Evolutionary conservation across 225 moss, liverwort and hornwort genomes (phyloP).

Genomic region (Antitrichia curtipendula): DNA sequence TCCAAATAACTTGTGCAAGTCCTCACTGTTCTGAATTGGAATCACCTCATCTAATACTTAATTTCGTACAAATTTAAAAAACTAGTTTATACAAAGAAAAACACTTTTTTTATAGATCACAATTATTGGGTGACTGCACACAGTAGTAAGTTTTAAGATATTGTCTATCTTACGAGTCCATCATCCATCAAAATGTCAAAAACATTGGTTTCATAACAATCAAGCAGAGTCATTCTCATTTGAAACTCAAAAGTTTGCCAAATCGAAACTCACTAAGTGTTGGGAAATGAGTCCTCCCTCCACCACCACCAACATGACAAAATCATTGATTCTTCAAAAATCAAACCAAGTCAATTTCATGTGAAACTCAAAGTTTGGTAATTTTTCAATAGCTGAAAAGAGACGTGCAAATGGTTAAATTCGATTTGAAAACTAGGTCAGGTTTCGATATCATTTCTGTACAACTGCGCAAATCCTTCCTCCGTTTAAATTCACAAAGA

Average conservation of each 20-base stretch:
- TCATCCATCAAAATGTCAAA: background rate
- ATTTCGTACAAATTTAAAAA: background rate
- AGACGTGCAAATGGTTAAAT: background rate
- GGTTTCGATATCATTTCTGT: background rate
- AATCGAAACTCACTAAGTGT: too few relatives aligned
- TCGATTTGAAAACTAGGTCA: background rate
- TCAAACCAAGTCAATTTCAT: background rate
- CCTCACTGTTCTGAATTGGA: background rate
- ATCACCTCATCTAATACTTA: background rate
- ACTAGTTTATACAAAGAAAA: background rate
- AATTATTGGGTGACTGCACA: background rate
- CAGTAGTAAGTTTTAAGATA: background rate
- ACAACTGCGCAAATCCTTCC: too few relatives aligned
- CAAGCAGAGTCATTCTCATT: background rate
- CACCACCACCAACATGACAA: background rate
- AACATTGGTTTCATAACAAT: background rate
- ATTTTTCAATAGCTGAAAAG: too few relatives aligned
- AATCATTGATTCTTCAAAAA: background rate
- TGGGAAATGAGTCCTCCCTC: background rate
- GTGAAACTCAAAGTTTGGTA: background rate
- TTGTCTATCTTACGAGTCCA: background rate
- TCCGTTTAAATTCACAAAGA: background rate
- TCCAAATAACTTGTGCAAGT: background rate
- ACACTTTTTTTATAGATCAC: background rate
- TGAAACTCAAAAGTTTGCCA: background rate